These are phyloP conservation scores for Xylaria sp. DNA, from an alignment of 2,329 filamentous ascomycete species.

Conservation along the genomic window DNA sequence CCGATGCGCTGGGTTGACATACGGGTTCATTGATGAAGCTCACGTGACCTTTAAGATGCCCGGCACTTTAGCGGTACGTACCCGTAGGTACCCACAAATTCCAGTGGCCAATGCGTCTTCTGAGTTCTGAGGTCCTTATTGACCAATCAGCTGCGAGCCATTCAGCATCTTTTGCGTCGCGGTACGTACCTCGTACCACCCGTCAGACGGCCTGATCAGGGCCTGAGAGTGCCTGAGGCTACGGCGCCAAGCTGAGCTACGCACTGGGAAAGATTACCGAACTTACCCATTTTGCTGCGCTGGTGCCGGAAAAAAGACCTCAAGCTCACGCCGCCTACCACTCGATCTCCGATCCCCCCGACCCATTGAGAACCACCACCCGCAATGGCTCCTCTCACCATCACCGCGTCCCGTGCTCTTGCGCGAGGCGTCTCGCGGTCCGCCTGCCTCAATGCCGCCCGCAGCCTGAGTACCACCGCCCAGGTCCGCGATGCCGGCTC, in stretches of 20 bases:
- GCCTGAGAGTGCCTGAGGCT: slow-evolving; percentile 40
- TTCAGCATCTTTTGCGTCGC: slow-evolving; percentile 36
- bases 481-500: slow-evolving; percentile 42
- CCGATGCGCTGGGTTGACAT: no score
- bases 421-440: slow-evolving; percentile 52
- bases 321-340: slow-evolving; percentile 33
- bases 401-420: slow-evolving; percentile 63
- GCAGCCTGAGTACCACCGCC: slow-evolving; percentile 53
- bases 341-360: slow-evolving; percentile 19
- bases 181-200: slow-evolving; percentile 18
- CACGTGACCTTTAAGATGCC: no score
- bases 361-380: slow-evolving; percentile 30
- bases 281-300: slow-evolving; percentile 19
- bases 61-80: no score
- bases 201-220: not conserved
- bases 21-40: no score
- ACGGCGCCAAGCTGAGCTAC: slow-evolving; percentile 18
- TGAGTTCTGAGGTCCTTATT: not conserved
- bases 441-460: slow-evolving; percentile 38
- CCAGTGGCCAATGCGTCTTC: slow-evolving; percentile 8
- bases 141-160: slow-evolving; percentile 43
- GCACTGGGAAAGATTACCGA: slow-evolving; percentile 10
- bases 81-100: not conserved
- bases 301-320: slow-evolving; percentile 45
- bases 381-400: slow-evolving; percentile 63